A percentile compares a stretch with the other conserved stretches of the same genome.
These are phyloP conservation scores for Salix caprea DNA, from an alignment of 345 rosid species.

Conservation along the genomic window DNA sequence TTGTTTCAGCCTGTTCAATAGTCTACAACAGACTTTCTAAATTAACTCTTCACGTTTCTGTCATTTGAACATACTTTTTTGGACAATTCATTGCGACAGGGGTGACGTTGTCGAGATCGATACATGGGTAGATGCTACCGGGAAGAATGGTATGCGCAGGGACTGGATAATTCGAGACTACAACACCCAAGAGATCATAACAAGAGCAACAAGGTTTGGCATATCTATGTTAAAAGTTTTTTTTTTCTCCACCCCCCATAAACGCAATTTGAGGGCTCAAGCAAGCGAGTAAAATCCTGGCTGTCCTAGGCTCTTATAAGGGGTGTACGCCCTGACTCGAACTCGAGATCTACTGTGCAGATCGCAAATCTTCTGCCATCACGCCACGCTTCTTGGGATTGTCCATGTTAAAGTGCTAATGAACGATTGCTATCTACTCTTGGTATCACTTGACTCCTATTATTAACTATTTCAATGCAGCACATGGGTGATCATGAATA, in stretches of 20 bases:
- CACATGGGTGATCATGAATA: slow-evolving; percentile 30
- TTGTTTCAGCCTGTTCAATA: not conserved
- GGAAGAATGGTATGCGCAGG: slow-evolving; percentile 25
- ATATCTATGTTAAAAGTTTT: not conserved
- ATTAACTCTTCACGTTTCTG: not conserved
- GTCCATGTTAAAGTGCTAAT: not conserved
- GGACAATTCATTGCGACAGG: slow-evolving; percentile 4
- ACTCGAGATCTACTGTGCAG: no score
- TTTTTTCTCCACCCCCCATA: no score
- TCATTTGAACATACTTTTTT: not conserved
- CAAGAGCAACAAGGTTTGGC: slow-evolving; percentile 20
- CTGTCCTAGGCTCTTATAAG: no score
- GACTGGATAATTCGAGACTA: slow-evolving; percentile 26
- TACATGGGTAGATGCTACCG: slow-evolving; percentile 26
- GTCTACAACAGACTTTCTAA: not conserved
- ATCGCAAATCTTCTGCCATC: no score
- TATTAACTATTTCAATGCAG: slow-evolving; percentile 1
- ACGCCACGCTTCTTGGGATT: no score
- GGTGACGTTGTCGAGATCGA: slow-evolving; percentile 28
- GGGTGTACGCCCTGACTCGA: no score
- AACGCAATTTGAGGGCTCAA: rapidly evolving
- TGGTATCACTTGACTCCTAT: not conserved
- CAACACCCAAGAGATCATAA: slow-evolving; percentile 19
- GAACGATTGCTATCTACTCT: not conserved
- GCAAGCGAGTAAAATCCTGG: no score